Conservation (phyloP, 164 flowering plant genomes). For the Vitis labrusca region DNA sequence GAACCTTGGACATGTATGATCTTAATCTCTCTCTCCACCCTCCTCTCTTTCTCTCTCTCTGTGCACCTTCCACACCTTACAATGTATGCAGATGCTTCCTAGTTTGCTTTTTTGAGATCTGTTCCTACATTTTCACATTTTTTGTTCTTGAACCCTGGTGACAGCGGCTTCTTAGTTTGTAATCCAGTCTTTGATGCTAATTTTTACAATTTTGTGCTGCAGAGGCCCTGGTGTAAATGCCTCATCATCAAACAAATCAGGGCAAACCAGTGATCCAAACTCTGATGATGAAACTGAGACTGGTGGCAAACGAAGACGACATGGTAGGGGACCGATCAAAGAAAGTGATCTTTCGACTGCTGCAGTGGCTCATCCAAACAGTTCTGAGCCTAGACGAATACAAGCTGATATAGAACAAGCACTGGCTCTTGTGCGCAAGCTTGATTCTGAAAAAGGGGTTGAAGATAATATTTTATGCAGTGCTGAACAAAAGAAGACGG, state of each 20-base stretch:
- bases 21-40: background rate
- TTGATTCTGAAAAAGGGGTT: constrained; percentile 87
- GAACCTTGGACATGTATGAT: constrained; percentile 79
- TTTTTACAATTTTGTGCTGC: constrained; percentile 20
- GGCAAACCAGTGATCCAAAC: constrained; percentile 69
- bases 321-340: constrained; percentile 58
- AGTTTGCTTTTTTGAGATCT: too few relatives aligned
- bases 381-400: constrained; percentile 78
- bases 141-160: too few relatives aligned
- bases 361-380: constrained; percentile 82
- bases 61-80: constrained; percentile 84
- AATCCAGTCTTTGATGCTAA: too few relatives aligned
- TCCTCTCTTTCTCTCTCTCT: constrained; percentile 57
- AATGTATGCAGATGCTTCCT: constrained; percentile 29
- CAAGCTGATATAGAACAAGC: constrained; percentile 79
- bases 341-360: constrained; percentile 78
- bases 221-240: constrained; percentile 80
- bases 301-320: constrained; percentile 75
- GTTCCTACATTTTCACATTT: too few relatives aligned
- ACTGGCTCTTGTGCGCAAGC: constrained; percentile 77
- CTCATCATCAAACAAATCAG: constrained; percentile 54
- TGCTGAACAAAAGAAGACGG: constrained; percentile 54
- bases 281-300: constrained; percentile 81
- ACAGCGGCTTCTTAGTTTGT: too few relatives aligned
- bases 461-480: constrained; percentile 70